Base-by-base conservation (phyloP, 2,329 filamentous ascomycete species). In the Nemania abortiva region DNA sequence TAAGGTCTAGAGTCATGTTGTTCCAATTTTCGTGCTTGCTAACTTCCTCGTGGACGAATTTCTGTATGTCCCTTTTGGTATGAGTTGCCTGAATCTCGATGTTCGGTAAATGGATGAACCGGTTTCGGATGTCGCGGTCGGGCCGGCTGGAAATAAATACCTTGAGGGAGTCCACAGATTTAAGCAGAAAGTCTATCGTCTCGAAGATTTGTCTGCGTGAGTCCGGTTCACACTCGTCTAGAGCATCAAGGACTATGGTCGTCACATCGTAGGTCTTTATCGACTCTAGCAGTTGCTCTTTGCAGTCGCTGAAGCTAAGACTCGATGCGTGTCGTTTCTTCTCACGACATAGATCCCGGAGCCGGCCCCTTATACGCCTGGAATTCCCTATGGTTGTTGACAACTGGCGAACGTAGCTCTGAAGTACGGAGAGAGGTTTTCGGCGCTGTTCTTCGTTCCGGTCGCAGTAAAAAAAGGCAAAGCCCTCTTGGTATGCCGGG, bases 81-180 rank as follows among this genome's bases (percentile, higher is more conserved):
- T 61, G 11, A 18, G 61, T 65, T 20, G 66, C 66, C 37, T 65
- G 10, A 4, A 68, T 68, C 39, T 65, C 56, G 20, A 68, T 57
- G 24, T 37, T 65, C 2, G 49, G 61, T 20, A 0, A 42, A 3
- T 61, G 9, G 5, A 27, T 29, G 18, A 68, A 65, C 15, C 34
- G 29, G 11, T 52, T 37, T 20, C 55, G 37, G 59, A 70, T 70
- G 60, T 70, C 68, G 10, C 45, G 54, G 6, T 70, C 64, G 1
- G 64, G 64, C 4, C 68, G 54, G 7, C 68, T 70, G 7, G 68
- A 67, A 24, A 70, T 70, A 31, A 70, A 70, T 3, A 70, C 24
- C 11, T 64, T 70, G 5, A 70, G 6, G 20, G 7, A 13, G 15
- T 0, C 24, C 50, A 15, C 6, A 0, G 15, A 50, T 13, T 37